phyloP scores from a whole-genome alignment of 2,329 filamentous ascomycete genomes.

The Fusarium sp. region DNA sequence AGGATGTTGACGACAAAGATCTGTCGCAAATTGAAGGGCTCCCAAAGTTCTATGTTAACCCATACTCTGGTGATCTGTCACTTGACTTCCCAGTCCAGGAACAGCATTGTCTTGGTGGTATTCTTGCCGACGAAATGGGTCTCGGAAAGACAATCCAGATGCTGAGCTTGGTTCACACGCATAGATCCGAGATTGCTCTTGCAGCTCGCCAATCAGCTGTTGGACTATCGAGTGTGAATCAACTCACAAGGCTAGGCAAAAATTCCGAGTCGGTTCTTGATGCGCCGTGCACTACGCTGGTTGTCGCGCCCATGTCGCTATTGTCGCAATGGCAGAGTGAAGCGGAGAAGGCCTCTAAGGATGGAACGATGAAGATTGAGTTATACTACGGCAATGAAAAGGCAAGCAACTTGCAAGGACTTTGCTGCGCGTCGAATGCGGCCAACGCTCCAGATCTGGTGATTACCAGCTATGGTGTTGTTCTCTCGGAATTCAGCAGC shows the following conservation, averaged over 20 bases:
- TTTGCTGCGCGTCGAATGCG: slow-evolving; percentile 82
- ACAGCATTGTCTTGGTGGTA: slow-evolving; percentile 92
- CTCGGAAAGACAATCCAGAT: slow-evolving; percentile 99
- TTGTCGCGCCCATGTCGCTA: slow-evolving; percentile 96
- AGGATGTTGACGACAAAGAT: slow-evolving; percentile 87
- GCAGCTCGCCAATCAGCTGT: slow-evolving; percentile 53
- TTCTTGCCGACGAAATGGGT: slow-evolving; percentile 97
- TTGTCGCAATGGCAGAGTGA: slow-evolving; percentile 98
- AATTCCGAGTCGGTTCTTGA: slow-evolving; percentile 69
- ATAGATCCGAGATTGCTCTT: slow-evolving; percentile 71
- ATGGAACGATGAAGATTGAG: slow-evolving; percentile 84
- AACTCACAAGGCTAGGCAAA: slow-evolving; percentile 72
- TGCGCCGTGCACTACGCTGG: slow-evolving; percentile 90
- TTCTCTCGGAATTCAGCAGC: slow-evolving; percentile 87
- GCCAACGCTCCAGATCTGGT: slow-evolving; percentile 86
- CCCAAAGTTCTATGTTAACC: slow-evolving; percentile 91
- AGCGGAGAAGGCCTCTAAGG: slow-evolving; percentile 87
- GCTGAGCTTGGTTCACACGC: slow-evolving; percentile 91
- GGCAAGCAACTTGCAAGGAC: slow-evolving; percentile 77
- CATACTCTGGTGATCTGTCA: slow-evolving; percentile 94
- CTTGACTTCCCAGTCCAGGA: slow-evolving; percentile 93
- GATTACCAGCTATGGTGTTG: slow-evolving; percentile 93
- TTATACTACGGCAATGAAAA: slow-evolving; percentile 96
- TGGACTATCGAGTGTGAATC: slow-evolving; percentile 64
- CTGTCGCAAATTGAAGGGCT: slow-evolving; percentile 75